Conservation (phyloP, 2,329 filamentous ascomycete genomes). For the Penicillium expansum region DNA sequence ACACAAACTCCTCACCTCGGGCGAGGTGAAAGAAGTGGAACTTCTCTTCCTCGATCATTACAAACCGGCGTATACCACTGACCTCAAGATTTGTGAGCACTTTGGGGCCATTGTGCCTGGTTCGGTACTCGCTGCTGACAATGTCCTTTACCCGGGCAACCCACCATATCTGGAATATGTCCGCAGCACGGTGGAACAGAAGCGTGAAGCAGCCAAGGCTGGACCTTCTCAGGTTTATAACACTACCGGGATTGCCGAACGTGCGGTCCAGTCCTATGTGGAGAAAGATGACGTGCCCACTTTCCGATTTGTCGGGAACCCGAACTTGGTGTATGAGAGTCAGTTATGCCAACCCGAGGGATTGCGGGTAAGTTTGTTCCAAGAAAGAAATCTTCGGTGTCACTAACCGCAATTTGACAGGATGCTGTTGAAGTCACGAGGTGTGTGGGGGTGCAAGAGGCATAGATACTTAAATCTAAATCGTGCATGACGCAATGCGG, state of each 20-base stretch:
- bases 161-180: conserved; percentile 60
- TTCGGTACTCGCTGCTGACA: conserved; percentile 42
- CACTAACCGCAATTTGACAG: conserved; percentile 12
- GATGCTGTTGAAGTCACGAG: conserved; percentile 34
- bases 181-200: conserved; percentile 60
- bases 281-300: conserved; percentile 17
- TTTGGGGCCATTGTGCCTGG: conserved; percentile 62
- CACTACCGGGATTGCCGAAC: conserved; percentile 15
- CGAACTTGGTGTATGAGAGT: conserved; percentile 64
- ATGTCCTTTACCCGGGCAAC: conserved; percentile 45
- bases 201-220: conserved; percentile 45
- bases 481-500: background rate
- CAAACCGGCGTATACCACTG: conserved; percentile 70
- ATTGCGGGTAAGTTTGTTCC: conserved; percentile 20
- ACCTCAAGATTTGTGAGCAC: conserved; percentile 73
- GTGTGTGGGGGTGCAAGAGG: conserved; percentile 29
- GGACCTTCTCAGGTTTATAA: conserved; percentile 19
- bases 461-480: background rate
- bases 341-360: conserved; percentile 44
- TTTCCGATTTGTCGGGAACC: conserved; percentile 51
- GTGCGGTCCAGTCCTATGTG: conserved; percentile 20
- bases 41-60: conserved; percentile 77
- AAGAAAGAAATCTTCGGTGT: background rate
- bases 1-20: conserved; percentile 55
- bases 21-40: conserved; percentile 55